phyloP scores from a whole-genome alignment of 441 rosid genomes.

The Brassica hybrid region DNA sequence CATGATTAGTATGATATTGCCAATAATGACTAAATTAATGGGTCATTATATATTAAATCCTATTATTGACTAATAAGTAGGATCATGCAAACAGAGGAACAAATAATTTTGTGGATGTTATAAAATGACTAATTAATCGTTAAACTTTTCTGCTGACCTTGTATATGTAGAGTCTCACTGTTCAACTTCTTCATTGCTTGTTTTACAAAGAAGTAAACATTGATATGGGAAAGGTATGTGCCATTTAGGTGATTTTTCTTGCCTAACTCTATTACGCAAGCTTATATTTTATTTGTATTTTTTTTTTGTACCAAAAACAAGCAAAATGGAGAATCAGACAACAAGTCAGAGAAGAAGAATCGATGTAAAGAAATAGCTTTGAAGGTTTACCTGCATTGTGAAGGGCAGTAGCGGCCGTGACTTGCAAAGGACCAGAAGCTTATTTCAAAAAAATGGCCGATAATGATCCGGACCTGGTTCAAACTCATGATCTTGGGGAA shows the following conservation, averaged over 20 bases:
- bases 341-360: conserved; percentile 3
- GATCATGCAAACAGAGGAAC: conserved; percentile 23
- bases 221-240: conserved; percentile 38
- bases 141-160: conserved; percentile 2
- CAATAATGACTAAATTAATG: too few relatives aligned
- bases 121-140: conserved; percentile 5
- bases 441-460: too few relatives aligned
- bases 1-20: too few relatives aligned
- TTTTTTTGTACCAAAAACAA: conserved; percentile 11
- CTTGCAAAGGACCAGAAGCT: too few relatives aligned
- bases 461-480: too few relatives aligned
- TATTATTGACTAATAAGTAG: conserved; percentile 1
- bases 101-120: conserved; percentile 28
- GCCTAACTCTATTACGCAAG: neutral
- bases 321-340: conserved; percentile 23
- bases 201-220: conserved; percentile 6
- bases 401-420: conserved; percentile 37
- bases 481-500: too few relatives aligned
- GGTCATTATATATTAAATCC: conserved; percentile 1
- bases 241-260: neutral
- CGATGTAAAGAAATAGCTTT: conserved; percentile 49
- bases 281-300: neutral
- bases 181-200: conserved; percentile 17
- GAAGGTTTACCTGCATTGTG: conserved; percentile 67
- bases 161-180: conserved; percentile 21